Evolutionary conservation across 768 basidiomycete genomes (phyloP).

Genomic region (Tulasnella sp.): DNA sequence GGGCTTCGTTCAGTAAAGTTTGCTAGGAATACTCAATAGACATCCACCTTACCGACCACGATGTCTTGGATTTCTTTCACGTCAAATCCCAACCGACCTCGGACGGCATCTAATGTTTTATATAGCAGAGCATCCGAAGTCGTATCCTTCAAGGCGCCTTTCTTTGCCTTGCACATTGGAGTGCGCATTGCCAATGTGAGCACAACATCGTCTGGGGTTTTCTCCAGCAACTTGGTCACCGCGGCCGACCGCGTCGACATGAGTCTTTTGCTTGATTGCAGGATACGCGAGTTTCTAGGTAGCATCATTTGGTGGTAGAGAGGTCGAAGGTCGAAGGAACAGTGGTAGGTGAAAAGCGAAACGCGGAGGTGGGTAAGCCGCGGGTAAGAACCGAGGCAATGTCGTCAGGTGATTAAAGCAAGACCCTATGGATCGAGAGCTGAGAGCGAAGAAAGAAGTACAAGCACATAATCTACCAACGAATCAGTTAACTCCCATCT

Average conservation of each 20-base stretch:
- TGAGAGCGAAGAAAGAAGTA: neutral
- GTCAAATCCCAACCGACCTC: slow-evolving; percentile 50
- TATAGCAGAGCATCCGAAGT: slow-evolving; percentile 79
- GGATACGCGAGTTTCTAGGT: neutral
- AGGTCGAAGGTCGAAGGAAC: neutral
- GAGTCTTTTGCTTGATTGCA: neutral
- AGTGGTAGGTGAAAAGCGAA: neutral
- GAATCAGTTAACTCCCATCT: neutral
- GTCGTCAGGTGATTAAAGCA: neutral
- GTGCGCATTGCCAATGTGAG: slow-evolving; percentile 83
- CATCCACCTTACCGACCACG: slow-evolving; percentile 51
- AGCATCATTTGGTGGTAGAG: neutral
- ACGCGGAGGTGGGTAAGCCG: neutral
- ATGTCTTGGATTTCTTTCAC: slow-evolving; percentile 70
- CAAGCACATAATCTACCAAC: neutral
- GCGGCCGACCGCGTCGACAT: neutral
- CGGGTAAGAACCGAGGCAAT: neutral
- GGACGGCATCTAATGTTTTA: slow-evolving; percentile 57
- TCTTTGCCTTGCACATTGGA: slow-evolving; percentile 78
- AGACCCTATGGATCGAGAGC: neutral
- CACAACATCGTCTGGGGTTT: slow-evolving; percentile 74
- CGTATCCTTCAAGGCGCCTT: slow-evolving; percentile 84
- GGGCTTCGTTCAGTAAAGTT: neutral
- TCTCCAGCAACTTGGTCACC: slow-evolving; percentile 39
- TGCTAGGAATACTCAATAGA: neutral